Evolutionary conservation across 129 eudicot genomes (phyloP).

Genomic region (Centella asiatica): DNA sequence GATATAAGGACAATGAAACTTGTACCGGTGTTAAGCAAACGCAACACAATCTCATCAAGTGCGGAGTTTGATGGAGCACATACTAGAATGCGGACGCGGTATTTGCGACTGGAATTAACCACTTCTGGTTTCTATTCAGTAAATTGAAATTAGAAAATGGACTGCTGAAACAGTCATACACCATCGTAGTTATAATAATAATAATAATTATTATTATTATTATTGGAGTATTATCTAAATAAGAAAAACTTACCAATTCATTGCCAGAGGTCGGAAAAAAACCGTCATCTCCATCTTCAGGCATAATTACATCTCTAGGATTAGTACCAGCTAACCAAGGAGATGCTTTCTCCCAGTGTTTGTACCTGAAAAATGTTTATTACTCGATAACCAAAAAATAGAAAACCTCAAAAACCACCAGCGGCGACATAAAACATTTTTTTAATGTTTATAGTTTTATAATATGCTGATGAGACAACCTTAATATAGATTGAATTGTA

Average conservation of each 20-base stretch:
- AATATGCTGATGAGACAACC: not conserved
- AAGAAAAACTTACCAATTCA: constrained; percentile 53
- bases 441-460: not conserved
- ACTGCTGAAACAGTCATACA: not conserved
- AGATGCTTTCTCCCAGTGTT: constrained; percentile 79
- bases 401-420: not conserved
- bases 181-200: not conserved
- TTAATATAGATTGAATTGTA: not conserved
- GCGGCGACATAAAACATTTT: not conserved
- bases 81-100: constrained; percentile 95
- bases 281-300: constrained; percentile 92
- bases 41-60: constrained; percentile 93
- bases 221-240: no score
- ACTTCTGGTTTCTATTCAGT: constrained; percentile 78
- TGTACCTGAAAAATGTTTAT: constrained; percentile 38
- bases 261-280: constrained; percentile 86
- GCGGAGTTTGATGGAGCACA: constrained; percentile 99
- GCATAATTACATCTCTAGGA: constrained; percentile 85
- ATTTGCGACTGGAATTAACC: constrained; percentile 77
- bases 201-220: no score
- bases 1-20: not conserved
- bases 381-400: not conserved
- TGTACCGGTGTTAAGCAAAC: constrained; percentile 67
- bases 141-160: constrained; percentile 8
- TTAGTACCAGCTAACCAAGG: constrained; percentile 80